Percentiles rank a stretch among this genome's conserved stretches.
Evolutionary conservation across 2,329 filamentous ascomycete genomes (phyloP).

Genomic region (Hirsutella rhossiliensis): DNA sequence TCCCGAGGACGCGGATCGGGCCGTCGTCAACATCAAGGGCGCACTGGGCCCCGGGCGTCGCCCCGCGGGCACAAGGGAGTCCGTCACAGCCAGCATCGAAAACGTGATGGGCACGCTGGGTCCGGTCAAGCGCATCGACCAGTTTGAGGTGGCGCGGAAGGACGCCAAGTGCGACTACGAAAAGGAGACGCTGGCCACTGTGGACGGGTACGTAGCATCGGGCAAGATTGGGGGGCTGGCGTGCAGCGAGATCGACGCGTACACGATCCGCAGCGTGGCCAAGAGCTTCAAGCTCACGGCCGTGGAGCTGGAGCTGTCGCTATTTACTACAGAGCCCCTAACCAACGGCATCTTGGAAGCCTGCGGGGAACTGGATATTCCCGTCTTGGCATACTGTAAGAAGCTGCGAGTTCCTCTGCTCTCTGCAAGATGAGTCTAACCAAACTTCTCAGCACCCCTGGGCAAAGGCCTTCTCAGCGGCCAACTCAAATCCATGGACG

Average conservation of each 20-base stretch:
- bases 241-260: conserved; percentile 37
- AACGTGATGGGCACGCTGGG: conserved; percentile 36
- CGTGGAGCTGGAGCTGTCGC: conserved; percentile 43
- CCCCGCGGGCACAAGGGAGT: conserved; percentile 40
- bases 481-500: conserved; percentile 36
- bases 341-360: conserved; percentile 39
- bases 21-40: conserved; percentile 53
- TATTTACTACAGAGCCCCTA: conserved; percentile 35
- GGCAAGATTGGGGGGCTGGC: conserved; percentile 39
- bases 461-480: conserved; percentile 37
- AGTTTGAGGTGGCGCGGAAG: conserved; percentile 46
- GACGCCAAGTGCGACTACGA: conserved; percentile 36
- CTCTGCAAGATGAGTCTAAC: conserved; percentile 5
- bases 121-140: conserved; percentile 47
- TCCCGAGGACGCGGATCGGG: conserved; percentile 49
- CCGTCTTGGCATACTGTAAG: conserved; percentile 55
- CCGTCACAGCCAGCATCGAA: conserved; percentile 45
- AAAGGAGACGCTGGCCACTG: conserved; percentile 28
- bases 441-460: conserved; percentile 27
- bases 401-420: conserved; percentile 3
- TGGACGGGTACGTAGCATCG: conserved; percentile 35
- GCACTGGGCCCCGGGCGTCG: conserved; percentile 21
- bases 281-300: conserved; percentile 29
- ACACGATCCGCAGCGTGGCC: conserved; percentile 35
- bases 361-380: conserved; percentile 53